These are phyloP conservation scores for Colletotrichum costaricense DNA, from an alignment of 2,329 filamentous ascomycete genomes.

Conservation along the genomic window DNA sequence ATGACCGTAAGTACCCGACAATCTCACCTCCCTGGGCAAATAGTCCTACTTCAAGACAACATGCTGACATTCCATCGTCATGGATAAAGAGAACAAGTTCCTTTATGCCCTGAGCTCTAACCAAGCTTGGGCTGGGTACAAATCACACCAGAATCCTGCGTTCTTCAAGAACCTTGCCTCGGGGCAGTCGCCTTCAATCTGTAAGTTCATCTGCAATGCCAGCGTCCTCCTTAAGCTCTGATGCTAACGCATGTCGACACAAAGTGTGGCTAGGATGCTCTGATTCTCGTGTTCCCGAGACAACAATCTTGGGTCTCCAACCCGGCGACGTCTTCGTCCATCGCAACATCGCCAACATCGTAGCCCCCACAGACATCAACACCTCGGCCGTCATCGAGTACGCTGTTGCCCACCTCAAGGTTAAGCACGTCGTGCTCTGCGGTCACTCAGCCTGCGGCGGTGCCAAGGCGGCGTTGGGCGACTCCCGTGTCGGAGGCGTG, in stretches of 20 bases:
- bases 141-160: conserved; percentile 72
- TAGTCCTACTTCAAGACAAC: neutral
- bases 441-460: conserved; percentile 77
- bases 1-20: conserved; percentile 25
- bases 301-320: conserved; percentile 80
- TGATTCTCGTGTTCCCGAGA: conserved; percentile 87
- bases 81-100: conserved; percentile 64
- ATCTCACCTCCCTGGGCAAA: neutral
- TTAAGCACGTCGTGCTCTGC: conserved; percentile 77
- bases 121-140: conserved; percentile 76
- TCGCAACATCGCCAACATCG: conserved; percentile 90
- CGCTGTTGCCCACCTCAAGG: conserved; percentile 77
- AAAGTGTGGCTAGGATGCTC: conserved; percentile 87
- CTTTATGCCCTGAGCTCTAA: conserved; percentile 75
- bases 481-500: conserved; percentile 61
- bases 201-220: conserved; percentile 48
- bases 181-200: conserved; percentile 74
- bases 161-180: conserved; percentile 76
- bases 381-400: conserved; percentile 82
- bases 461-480: conserved; percentile 67
- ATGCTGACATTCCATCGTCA: conserved; percentile 1
- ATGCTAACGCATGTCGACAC: neutral
- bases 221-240: neutral
- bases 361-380: conserved; percentile 80
- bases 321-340: conserved; percentile 90